Evolutionary conservation across 2,329 filamentous ascomycete species (phyloP), one percentile per base, ranked within the genome.

Genomic region (Tolypocladium guangdongense): DNA sequence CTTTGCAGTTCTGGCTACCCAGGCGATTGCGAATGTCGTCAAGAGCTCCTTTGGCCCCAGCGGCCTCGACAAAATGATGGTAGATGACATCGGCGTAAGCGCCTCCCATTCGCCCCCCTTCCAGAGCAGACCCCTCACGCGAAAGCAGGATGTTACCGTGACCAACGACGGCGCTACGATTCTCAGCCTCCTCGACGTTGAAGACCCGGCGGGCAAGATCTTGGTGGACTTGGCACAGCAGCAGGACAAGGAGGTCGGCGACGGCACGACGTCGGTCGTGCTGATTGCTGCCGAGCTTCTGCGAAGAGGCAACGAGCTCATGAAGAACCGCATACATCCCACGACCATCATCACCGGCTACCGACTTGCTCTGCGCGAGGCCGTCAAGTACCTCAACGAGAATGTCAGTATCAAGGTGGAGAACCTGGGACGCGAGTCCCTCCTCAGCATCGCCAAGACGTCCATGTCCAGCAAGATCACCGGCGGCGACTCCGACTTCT

Each of bases 381-480:
- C 93, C 55, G 86, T 99, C 68, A 95, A 95, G 75, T 99, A 96
- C 75, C 95, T 99, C 86, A 92, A 90, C 74, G 93, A 99, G 73
- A 96, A 97, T 71, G 87, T 99, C 71, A 92, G 89, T 78, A 89
- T 90, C 65, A 96, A 95, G 75, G 92, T 97, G 54, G 92, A 97
- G 66, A 83, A 86, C 56, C 81, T 99, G 52, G 91, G 90, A 56
- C 85, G 88, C 57, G 93, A 97, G 58, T 93, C 89, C 56, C 81
- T 99, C 61, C 71, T 97, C 66, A 96, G 83, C 74, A 96, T 99
- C 68, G 93, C 93, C 58, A 97, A 92, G 78, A 99, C 93, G 22
- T 96, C 91, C 66, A 99, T 99, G 92, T 96, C 91, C 52, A 95
- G 89, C 78, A 99, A 99, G 77, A 95, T 99, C 66, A 97, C 99